These are phyloP conservation scores for Elsinoe necatrix DNA, from an alignment of 2,329 filamentous ascomycete genomes.

Conservation along the genomic window DNA sequence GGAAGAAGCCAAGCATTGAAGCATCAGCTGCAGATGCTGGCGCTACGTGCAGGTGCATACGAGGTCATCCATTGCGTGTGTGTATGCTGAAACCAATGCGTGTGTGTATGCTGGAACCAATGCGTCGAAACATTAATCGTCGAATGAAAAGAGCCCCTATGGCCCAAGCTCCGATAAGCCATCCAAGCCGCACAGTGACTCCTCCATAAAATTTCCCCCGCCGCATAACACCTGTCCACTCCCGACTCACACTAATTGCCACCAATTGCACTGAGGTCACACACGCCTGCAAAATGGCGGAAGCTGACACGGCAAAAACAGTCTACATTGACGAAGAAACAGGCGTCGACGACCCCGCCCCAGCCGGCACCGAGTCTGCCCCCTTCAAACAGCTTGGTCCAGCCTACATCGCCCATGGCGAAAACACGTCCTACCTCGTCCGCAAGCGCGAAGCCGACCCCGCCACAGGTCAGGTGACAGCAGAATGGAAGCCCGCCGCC, in stretches of 20 bases:
- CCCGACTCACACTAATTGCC: not conserved
- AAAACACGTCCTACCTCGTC: constrained; percentile 55
- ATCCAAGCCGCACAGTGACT: constrained; percentile 3
- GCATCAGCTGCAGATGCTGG: constrained; percentile 19
- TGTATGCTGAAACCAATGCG: no score
- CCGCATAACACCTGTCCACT: not conserved
- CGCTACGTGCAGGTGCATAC: constrained; percentile 29
- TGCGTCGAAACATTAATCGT: not conserved
- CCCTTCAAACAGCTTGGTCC: constrained; percentile 76
- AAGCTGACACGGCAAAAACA: constrained; percentile 26
- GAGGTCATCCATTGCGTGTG: no score
- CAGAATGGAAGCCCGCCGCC: constrained; percentile 71
- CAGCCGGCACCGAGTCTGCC: constrained; percentile 43
- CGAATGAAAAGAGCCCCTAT: not conserved
- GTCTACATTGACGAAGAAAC: constrained; percentile 75
- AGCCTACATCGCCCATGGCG: constrained; percentile 64
- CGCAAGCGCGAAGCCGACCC: constrained; percentile 56
- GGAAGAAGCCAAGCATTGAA: constrained; percentile 24
- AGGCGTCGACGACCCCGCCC: constrained; percentile 55
- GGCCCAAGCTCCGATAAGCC: constrained; percentile 14
- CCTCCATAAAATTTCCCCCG: not conserved
- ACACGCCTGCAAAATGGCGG: constrained; percentile 22
- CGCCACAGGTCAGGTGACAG: constrained; percentile 54
- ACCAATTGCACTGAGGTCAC: not conserved
- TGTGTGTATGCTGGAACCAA: no score